Base-by-base conservation (phyloP, 2,329 filamentous ascomycete genomes). In the Tolypocladium inflatum region DNA sequence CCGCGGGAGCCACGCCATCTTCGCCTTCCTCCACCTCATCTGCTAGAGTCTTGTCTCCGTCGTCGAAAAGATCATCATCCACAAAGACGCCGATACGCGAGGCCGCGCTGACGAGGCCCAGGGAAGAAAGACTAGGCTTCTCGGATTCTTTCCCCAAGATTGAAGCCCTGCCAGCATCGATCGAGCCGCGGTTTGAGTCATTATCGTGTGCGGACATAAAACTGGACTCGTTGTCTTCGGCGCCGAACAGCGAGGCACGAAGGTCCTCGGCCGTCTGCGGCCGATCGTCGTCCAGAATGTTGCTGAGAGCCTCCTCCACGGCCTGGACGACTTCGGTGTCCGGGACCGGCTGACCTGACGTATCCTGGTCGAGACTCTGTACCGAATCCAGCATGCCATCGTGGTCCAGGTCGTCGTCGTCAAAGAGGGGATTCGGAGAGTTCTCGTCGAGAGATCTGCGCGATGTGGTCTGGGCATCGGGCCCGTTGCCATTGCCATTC, bases 51-150 rank as follows among this genome's bases (percentile, higher is more conserved):
- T 87, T 91, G 66, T 90, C 85, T 67, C 96, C 90, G 62, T 97
- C 93, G 2, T 86, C 88, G 69, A 97, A 97, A 6, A 99, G 82
- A 68, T 97, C 91, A 68, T 97, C 90, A 63, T 96, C 90, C 8
- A 90, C 85, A 70, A 99, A 99, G 2, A 99, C 94, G 1, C 93
- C 92, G 59, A 92, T 91, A 26, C 91, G 87, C 19, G 90, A 91
- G 17, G 90, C 89, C 7, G 88, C 87, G 60, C 91, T 95, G 2
- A 99, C 90, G 6, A 99, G 82, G 0, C 94, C 94, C 3, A 99
- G 76, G 0, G 94, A 97, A 13, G 93, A 88, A 62, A 99, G 85
- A 68, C 90, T 99, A 30, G 91, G 92, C 71, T 89, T 96, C 35
- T 85, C 81, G 41, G 68, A 73, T 52, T 82, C 80, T 60, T 80